Conservation (phyloP, 2,329 filamentous ascomycete genomes). For the Emericellopsis cladophorae region DNA sequence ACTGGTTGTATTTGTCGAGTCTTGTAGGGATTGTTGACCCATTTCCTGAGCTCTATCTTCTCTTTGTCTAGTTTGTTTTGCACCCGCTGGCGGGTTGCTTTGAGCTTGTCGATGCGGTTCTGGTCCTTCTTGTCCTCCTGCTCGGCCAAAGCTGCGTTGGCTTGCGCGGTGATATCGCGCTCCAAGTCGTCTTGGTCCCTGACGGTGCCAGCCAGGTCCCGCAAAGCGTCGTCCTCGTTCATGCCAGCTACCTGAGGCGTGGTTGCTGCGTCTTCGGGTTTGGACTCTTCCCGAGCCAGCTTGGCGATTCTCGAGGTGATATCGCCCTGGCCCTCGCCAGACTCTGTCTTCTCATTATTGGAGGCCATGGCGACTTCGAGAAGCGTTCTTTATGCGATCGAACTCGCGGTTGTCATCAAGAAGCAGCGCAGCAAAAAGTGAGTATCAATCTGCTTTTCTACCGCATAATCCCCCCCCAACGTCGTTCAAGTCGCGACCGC, state of each 20-base stretch:
- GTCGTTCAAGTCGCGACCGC: too few relatives aligned
- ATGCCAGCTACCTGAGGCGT: constrained; percentile 14
- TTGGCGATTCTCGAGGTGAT: constrained; percentile 3
- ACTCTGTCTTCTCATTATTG: constrained; percentile 1
- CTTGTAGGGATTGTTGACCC: constrained; percentile 30
- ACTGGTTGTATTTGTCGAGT: constrained; percentile 50
- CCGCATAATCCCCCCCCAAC: not conserved
- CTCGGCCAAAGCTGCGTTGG: constrained; percentile 45
- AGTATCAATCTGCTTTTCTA: not conserved
- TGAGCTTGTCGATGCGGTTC: constrained; percentile 47
- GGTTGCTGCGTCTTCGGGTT: not conserved
- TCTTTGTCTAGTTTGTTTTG: constrained; percentile 49
- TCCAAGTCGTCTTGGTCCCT: constrained; percentile 85
- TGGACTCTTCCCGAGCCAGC: constrained; percentile 4
- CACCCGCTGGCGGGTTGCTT: constrained; percentile 43
- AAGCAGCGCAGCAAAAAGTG: not conserved
- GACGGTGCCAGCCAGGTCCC: constrained; percentile 53
- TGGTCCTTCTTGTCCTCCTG: constrained; percentile 51
- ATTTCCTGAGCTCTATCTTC: constrained; percentile 30
- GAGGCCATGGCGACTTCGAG: constrained; percentile 3
- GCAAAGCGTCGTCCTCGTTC: constrained; percentile 48
- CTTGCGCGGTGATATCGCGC: constrained; percentile 62
- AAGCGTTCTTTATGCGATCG: too few relatives aligned
- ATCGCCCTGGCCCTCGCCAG: not conserved
- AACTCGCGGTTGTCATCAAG: too few relatives aligned